Evolutionary conservation across 2,329 filamentous ascomycete species (phyloP), one percentile per base, ranked within the genome.

Genomic region (Claviceps sp.): DNA sequence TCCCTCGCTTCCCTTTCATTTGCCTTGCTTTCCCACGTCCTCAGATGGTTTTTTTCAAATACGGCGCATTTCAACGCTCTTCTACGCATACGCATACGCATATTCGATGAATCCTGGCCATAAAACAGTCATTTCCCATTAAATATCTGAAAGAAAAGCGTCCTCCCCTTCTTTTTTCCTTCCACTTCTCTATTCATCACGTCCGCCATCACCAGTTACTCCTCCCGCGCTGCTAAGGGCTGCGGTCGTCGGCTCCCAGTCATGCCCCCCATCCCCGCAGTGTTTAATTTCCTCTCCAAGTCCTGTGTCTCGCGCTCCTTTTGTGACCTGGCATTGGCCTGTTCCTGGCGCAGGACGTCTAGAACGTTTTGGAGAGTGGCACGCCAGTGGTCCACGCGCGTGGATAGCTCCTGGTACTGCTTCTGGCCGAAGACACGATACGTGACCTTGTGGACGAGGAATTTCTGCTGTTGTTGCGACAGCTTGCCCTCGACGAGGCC

Each of bases 381-480:
- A 68, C 86, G 84, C 91, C 91, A 97, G 68, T 89, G 86, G 71
- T 95, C 90, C 62, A 98, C 75, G 56, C 91, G 80, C 57, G 86
- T 88, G 55, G 88, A 86, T 51, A 98, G 85, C 75, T 98, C 91
- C 61, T 86, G 82, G 89, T 94, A 98, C 75, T 98, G 93, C 78
- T 94, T 94, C 75, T 95, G 88, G 61, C 88, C 88, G 64, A 98
- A 98, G 51, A 96, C 90, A 56, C 93, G 85, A 78, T 97, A 96
- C 55, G 89, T 95, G 62, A 88, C 88, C 67, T 93, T 84, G 77
- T 98, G 93, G 56, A 98, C 88, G 51, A 96, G 78, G 78, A 98
- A 97, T 57, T 91, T 86, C 67, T 88, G 81, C 67, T 88, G 89
- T 67, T 91, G 79, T 74, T 98, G 93, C 54, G 86, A 93, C 60